Evolutionary conservation across 2,329 filamentous ascomycete genomes (phyloP).

Genomic region (Xylariaceae sp.): DNA sequence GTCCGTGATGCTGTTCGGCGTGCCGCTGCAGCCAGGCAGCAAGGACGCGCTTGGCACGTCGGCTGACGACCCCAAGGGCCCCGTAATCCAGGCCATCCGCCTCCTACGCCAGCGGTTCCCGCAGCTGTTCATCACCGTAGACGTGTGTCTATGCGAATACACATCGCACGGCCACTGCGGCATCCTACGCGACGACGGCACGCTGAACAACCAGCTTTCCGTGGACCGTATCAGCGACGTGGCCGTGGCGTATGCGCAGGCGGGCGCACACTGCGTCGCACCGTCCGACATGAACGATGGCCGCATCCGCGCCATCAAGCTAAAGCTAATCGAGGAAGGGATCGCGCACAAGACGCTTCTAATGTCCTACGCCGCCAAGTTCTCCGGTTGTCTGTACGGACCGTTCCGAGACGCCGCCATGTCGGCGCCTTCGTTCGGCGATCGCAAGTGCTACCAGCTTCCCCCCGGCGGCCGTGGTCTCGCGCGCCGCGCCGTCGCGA

Average conservation of each 20-base stretch:
- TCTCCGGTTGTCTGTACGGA: slow-evolving; percentile 93
- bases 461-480: slow-evolving; percentile 91
- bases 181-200: slow-evolving; percentile 90
- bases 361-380: slow-evolving; percentile 99
- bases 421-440: slow-evolving; percentile 88
- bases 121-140: slow-evolving; percentile 85
- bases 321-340: slow-evolving; percentile 94
- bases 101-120: slow-evolving; percentile 86
- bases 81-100: slow-evolving; percentile 86
- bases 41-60: slow-evolving; percentile 93
- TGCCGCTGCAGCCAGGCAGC: slow-evolving; percentile 77
- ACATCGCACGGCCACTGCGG: slow-evolving; percentile 98
- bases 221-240: slow-evolving; percentile 96
- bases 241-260: slow-evolving; percentile 95
- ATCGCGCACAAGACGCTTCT: slow-evolving; percentile 89
- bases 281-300: slow-evolving; percentile 99
- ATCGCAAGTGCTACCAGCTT: slow-evolving; percentile 95
- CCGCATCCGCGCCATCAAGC: slow-evolving; percentile 94
- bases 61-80: slow-evolving; percentile 90
- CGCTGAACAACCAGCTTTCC: slow-evolving; percentile 89
- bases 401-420: slow-evolving; percentile 97
- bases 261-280: slow-evolving; percentile 94
- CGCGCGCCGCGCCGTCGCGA: slow-evolving; percentile 84
- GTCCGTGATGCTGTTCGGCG: slow-evolving; percentile 95
- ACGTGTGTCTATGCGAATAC: slow-evolving; percentile 98